Evolutionary conservation across 257 asterid genomes (phyloP).

Genomic region (Petunia axillaris): DNA sequence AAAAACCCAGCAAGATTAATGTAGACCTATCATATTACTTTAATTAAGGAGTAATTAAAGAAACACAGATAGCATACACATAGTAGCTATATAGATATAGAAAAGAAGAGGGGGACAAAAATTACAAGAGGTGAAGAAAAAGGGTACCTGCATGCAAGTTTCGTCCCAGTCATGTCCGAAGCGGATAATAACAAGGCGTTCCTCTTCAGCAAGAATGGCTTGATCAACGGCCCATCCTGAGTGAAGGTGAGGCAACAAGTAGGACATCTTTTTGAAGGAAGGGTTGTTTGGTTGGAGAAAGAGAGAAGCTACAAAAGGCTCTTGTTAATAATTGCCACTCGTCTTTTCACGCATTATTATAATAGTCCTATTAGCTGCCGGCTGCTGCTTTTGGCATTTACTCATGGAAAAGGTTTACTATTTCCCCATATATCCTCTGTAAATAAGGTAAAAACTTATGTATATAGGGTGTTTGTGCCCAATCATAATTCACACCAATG

Average conservation of each 20-base stretch:
- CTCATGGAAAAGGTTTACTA: too few species aligned
- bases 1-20: not conserved
- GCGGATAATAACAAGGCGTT: conserved; percentile 92
- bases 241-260: conserved; percentile 87
- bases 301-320: too few species aligned
- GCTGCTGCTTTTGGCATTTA: too few species aligned
- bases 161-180: conserved; percentile 99
- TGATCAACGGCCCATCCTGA: conserved; percentile 99
- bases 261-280: conserved; percentile 61
- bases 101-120: too few species aligned
- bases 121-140: not conserved
- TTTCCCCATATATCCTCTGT: too few species aligned
- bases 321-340: too few species aligned
- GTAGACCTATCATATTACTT: not conserved
- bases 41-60: not conserved
- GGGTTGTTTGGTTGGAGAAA: too few species aligned
- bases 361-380: too few species aligned
- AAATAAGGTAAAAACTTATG: too few species aligned
- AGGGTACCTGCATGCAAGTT: conserved; percentile 91
- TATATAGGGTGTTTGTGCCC: too few species aligned
- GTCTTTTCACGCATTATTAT: too few species aligned
- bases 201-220: conserved; percentile 95
- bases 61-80: not conserved
- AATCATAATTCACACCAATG: too few species aligned
- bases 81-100: not conserved